phyloP scores from a whole-genome alignment of 345 rosid species.

The Syzygium oleosum region DNA sequence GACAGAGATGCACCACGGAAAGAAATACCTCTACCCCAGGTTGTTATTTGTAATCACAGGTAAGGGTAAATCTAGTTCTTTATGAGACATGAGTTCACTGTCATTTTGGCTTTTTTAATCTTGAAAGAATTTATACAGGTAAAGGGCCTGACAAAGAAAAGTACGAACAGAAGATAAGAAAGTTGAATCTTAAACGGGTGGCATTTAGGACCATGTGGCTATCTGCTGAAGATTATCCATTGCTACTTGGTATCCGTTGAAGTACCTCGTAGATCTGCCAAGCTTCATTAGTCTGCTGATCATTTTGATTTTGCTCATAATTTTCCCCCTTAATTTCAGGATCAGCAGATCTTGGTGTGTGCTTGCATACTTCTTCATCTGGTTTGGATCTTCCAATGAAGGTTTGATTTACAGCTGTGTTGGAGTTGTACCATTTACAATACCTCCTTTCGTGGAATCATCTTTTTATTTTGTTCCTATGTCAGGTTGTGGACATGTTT shows the following conservation, averaged over 20 bases:
- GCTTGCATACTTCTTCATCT: conserved; percentile 96
- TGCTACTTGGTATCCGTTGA: conserved; percentile 51
- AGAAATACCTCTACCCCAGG: conserved; percentile 51
- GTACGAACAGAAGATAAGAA: conserved; percentile 77
- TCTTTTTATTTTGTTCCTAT: neutral
- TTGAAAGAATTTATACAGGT: conserved; percentile 27
- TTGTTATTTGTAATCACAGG: conserved; percentile 88
- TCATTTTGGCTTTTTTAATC: neutral
- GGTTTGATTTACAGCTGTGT: conserved; percentile 18
- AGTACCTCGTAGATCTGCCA: neutral
- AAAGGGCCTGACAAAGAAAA: conserved; percentile 92
- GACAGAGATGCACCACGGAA: conserved; percentile 43
- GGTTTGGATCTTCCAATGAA: conserved; percentile 99
- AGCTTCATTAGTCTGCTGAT: neutral
- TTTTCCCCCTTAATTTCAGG: conserved; percentile 27
- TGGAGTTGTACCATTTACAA: neutral
- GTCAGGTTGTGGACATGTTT: conserved; percentile 96
- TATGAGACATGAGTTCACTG: neutral
- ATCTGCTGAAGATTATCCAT: conserved; percentile 90
- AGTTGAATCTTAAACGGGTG: conserved; percentile 66
- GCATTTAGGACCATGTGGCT: conserved; percentile 98
- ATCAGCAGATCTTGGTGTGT: conserved; percentile 90
- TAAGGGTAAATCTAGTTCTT: conserved; percentile 4
- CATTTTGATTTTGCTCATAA: neutral
- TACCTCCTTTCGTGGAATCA: neutral